Evolutionary conservation across 1,139 yeast species (phyloP), one percentile per base, ranked within the genome.

Genomic region (Hyphopichia fennica): DNA sequence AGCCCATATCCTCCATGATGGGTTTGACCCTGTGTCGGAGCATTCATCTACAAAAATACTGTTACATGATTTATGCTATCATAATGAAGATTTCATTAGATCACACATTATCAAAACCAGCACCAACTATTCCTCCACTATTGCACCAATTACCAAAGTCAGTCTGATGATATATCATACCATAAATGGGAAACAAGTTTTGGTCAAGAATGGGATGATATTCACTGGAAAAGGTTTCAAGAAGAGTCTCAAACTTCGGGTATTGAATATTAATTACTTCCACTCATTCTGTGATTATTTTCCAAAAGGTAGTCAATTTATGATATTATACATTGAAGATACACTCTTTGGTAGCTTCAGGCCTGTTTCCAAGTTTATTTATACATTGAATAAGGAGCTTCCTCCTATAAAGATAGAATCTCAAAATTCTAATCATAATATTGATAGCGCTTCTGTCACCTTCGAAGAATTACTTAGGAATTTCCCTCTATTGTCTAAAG

Each of bases 21-120:
- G 72, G 46, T 69, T 62, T 37, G 93, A 86, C 51, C 67, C 69
- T 13, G 72, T 71, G 13, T 57, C 83, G 0, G 69, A 56, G 13
- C 43, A 43, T 17, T 44, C 62, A 5, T 53, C 62, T 13, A 50
- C 54, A 8, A 63, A 74, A 19, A 50, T 62, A 4, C 60, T 75
- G 2, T 72, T 82, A 43, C 60, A 60, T 14, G 89, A 85, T 3
- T 60, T 83, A 18, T 85, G 91, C 55, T 76, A 77, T 47, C 53
- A 49, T 43, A 75, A 70, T 40, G 83, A 81, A 38, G 91, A 85
- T 23, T 89, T 87, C 56, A 65, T 88, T 8, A 76, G 77, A 41
- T 79, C 90, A 1, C 96, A 89, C 60, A 77, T 89, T 19, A 61
- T 87, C 23, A 65, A 73, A 42, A 62, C 69, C 6, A 49, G 60